phyloP scores from a whole-genome alignment of 257 asterid genomes.

The Marsdenia floribunda region DNA sequence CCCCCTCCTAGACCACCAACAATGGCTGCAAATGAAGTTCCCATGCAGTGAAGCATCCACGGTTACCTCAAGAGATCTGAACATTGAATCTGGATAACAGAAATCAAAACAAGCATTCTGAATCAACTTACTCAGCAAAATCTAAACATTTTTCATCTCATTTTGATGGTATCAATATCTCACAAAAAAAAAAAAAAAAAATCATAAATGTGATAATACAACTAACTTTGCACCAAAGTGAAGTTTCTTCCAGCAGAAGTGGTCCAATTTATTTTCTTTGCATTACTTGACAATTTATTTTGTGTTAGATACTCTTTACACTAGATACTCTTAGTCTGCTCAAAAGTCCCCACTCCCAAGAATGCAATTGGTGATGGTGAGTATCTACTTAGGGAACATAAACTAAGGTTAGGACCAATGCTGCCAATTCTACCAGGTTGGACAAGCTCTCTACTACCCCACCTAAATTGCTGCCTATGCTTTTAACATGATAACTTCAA shows the following conservation, averaged over 20 bases:
- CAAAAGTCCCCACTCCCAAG: slow-evolving; percentile 5
- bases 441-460: slow-evolving; percentile 42
- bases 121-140: background rate
- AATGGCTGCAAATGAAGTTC: slow-evolving; percentile 41
- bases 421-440: slow-evolving; percentile 29
- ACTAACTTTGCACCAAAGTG: slow-evolving; percentile 15
- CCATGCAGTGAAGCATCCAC: slow-evolving; percentile 33
- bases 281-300: too few relatives aligned
- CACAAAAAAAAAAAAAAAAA: background rate
- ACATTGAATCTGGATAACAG: slow-evolving; percentile 28
- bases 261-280: slow-evolving; percentile 2
- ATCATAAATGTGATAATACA: background rate
- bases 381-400: slow-evolving; percentile 23
- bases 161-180: background rate
- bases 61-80: slow-evolving; percentile 21
- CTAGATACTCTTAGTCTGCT: slow-evolving; percentile 1
- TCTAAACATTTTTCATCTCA: background rate
- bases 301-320: background rate
- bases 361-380: slow-evolving; percentile 25
- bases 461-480: slow-evolving; percentile 29
- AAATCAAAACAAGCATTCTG: background rate
- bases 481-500: slow-evolving; percentile 21
- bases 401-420: slow-evolving; percentile 27
- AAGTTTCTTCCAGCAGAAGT: slow-evolving; percentile 7
- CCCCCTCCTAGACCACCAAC: slow-evolving; percentile 50